A percentile compares a stretch with the other conserved stretches of the same genome.
Conservation (phyloP, 2,329 filamentous ascomycete species). For the Scedosporium aurantiacum region DNA sequence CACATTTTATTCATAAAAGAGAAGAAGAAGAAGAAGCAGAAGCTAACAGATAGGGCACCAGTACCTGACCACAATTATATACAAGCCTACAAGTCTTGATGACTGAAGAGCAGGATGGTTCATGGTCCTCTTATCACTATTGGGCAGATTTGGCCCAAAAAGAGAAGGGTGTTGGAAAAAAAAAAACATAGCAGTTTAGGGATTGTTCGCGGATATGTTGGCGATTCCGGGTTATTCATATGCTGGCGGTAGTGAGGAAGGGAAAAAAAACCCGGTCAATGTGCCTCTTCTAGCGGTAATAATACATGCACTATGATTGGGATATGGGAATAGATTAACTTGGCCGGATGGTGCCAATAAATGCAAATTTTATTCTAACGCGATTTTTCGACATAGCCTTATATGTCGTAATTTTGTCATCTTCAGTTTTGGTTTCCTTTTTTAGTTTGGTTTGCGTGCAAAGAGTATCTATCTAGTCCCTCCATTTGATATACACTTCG, state of each 20-base stretch:
- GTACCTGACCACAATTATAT: conserved; percentile 97
- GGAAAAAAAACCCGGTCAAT: not conserved
- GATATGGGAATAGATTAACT: not conserved
- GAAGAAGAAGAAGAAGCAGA: not conserved
- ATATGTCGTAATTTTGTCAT: not conserved
- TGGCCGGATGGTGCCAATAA: not conserved
- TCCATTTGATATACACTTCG: conserved; percentile 71
- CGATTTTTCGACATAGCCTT: not conserved
- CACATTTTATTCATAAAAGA: not conserved
- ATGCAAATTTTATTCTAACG: not conserved
- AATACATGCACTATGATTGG: not conserved
- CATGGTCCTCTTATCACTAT: not conserved
- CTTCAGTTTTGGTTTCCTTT: not conserved
- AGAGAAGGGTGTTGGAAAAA: not conserved
- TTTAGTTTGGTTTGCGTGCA: not conserved
- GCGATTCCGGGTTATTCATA: no score
- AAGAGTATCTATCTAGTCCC: conserved; percentile 29
- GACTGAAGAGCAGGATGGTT: not conserved
- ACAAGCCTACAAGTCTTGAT: conserved; percentile 60
- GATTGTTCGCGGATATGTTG: no score
- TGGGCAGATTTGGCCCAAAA: conserved; percentile 4
- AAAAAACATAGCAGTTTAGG: no score
- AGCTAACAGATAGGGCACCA: conserved; percentile 23
- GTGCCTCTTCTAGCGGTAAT: not conserved
- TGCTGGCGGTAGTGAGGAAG: not conserved